Base-by-base conservation (phyloP, 192 early-diverging fungal species). In the Physocladia obscura region DNA sequence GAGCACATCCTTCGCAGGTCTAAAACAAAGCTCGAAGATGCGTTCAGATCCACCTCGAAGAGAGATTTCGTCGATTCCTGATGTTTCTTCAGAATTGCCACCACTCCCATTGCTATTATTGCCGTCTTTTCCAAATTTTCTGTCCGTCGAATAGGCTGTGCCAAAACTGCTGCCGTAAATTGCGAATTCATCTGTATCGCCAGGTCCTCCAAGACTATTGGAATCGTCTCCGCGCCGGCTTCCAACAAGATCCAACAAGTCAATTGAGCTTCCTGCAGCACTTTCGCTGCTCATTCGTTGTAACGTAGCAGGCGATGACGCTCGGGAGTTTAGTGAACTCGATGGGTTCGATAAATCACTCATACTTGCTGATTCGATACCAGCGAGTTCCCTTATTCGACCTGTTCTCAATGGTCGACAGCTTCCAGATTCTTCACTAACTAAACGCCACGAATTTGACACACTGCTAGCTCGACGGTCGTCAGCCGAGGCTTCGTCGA, bases 41-140 rank as follows among this genome's bases (percentile, higher is more conserved):
- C 92, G 83, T 69, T 95, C 93, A 26, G 86, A 84, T 4, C 95
- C 94, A 6, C 95, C 89, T 49, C 88, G 89, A 38, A 98, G 70
- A 19, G 87, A 64, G 26, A 98, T 71, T 70, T 98, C 97, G 72
- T 98, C 95, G 54, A 93, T 93, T 26, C 90, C 78, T 1, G 89
- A 84, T 32, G 75, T 77, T 49, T 85, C 83, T 36, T 83, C 82
- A n/a, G n/a, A n/a, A n/a, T n/a, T n/a, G n/a, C n/a, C n/a, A n/a
- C n/a, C n/a, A n/a, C n/a, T n/a, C n/a, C n/a, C n/a, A n/a, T n/a
- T n/a, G n/a, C n/a, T n/a, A n/a, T n/a, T n/a, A n/a, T n/a, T n/a
- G 19, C 62, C 62, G 34, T 68, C 65, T 57, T 68, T 68, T 29
- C 13, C 4, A 1, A 64, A 50, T 26, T 39, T 3, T 29, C 65